These are phyloP conservation scores for Ophiocordyceps camponoti-rufipedis DNA, from an alignment of 2,329 filamentous ascomycete species.

Conservation along the genomic window DNA sequence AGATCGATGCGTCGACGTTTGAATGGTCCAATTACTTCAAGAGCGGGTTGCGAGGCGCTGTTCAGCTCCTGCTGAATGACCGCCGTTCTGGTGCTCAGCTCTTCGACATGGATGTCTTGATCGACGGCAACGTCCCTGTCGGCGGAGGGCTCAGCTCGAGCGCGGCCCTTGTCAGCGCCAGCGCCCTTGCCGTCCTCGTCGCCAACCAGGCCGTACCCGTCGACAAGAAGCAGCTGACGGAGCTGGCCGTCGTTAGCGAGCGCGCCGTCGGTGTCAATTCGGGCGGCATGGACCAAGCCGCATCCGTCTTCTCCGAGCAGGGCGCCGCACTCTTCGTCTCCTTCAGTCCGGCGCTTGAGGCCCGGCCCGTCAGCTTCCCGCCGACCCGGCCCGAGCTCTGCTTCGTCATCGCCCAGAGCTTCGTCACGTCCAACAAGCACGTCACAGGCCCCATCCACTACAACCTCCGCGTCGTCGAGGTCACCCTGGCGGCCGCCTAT, in stretches of 20 bases:
- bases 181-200: conserved; percentile 70
- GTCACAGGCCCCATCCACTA: conserved; percentile 88
- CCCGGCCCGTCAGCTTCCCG: conserved; percentile 65
- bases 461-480: conserved; percentile 92
- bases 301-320: conserved; percentile 79
- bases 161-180: conserved; percentile 83
- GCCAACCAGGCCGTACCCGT: conserved; percentile 65
- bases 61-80: conserved; percentile 52
- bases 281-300: conserved; percentile 94
- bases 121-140: conserved; percentile 81
- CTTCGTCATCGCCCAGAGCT: conserved; percentile 89
- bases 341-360: conserved; percentile 64
- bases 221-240: conserved; percentile 80
- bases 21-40: conserved; percentile 99
- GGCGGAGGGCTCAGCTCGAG: conserved; percentile 88
- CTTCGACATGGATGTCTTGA: conserved; percentile 63
- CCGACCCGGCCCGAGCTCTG: conserved; percentile 64
- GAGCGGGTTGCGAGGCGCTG: conserved; percentile 66
- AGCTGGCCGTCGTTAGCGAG: conserved; percentile 88
- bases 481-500: conserved; percentile 65
- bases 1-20: conserved; percentile 68
- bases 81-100: conserved; percentile 43
- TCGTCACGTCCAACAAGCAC: conserved; percentile 87
- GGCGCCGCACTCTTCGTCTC: conserved; percentile 80
- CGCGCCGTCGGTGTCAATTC: conserved; percentile 90